phyloP scores from a whole-genome alignment of 73 alveolate species.

The Blepharisma japonicum region DNA sequence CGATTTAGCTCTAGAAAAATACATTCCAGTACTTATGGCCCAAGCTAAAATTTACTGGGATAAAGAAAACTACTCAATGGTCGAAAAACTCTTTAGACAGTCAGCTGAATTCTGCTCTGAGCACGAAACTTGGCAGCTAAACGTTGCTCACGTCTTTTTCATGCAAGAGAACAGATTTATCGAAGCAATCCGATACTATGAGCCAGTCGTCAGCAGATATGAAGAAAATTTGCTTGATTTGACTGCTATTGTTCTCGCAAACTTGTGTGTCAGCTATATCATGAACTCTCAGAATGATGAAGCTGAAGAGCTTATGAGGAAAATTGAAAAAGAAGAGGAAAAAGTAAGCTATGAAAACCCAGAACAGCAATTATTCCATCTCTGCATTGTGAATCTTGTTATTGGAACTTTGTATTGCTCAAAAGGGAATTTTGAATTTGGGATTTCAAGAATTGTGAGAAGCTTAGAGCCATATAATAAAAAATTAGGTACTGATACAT shows the following conservation, averaged over 20 bases:
- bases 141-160: slow-evolving; percentile 98
- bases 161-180: slow-evolving; percentile 95
- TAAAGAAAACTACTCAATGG: slow-evolving; percentile 91
- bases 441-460: slow-evolving; percentile 95
- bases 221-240: slow-evolving; percentile 92
- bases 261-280: slow-evolving; percentile 95
- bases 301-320: slow-evolving; percentile 98
- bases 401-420: slow-evolving; percentile 92
- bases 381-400: slow-evolving; percentile 97
- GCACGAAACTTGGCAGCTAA: slow-evolving; percentile 88
- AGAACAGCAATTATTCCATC: slow-evolving; percentile 90
- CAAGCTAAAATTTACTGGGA: slow-evolving; percentile 99
- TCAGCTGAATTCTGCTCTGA: slow-evolving; percentile 98
- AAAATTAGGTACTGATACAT: slow-evolving; percentile 69
- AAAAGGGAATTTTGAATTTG: slow-evolving; percentile 98
- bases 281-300: slow-evolving; percentile 97
- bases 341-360: slow-evolving; percentile 82
- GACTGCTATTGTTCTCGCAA: slow-evolving; percentile 98
- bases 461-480: slow-evolving; percentile 92
- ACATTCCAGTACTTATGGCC: slow-evolving; percentile 97
- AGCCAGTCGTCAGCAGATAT: slow-evolving; percentile 90
- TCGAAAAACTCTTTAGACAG: slow-evolving; percentile 96
- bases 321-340: slow-evolving; percentile 94
- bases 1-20: slow-evolving; percentile 91
- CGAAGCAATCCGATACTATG: slow-evolving; percentile 98